Base-by-base conservation (phyloP, 345 rosid species). In the Heritiera fomes region DNA sequence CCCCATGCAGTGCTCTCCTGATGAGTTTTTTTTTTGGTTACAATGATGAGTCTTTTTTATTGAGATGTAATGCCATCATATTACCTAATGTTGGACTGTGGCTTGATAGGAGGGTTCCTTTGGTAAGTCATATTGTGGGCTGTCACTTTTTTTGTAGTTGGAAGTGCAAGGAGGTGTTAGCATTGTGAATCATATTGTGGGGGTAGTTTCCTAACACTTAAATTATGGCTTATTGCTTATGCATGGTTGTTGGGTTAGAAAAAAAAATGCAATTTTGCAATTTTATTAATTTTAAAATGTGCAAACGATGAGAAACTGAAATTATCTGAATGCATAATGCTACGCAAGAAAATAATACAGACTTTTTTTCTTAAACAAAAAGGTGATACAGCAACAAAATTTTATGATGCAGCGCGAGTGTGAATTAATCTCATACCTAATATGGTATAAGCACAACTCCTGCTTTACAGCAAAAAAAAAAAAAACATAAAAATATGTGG, bases 141-240 rank as follows among this genome's bases (percentile, higher is more conserved):
- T 68, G 38, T 20, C n/a, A 43, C 28, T 43, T 2, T 11, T 68
- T 45, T 68, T 45, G 73, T 20, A n/a, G 73, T 6, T 20, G 53
- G 55, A 45, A 45, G 73, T 68, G 34, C 9, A 20, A 46, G 55
- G 73, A 68, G 18, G 73, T 68, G 38, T 68, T 45, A 23, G 10
- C 17, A 20, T 68, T 23, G 5, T 46, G 18, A 68, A 45, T n/a
- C 71, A 43, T 43, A 43, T 66, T 67, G 49, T 20, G 62, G 61
- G 30, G 6, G 52, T 67, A 4, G 71, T 43, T 9, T 43, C 15
- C 34, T 2, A 20, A 68, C 38, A 55, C 38, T 68, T 46, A 46
- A 68, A 68, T 68, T 23, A 23, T 46, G 55, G 53, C 34, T 45
- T 68, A 68, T 68, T 45, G 55, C 55, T 46, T 13, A 68, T 46